These are phyloP conservation scores for Breynia disticha DNA, from an alignment of 441 rosid genomes.

Conservation along the genomic window DNA sequence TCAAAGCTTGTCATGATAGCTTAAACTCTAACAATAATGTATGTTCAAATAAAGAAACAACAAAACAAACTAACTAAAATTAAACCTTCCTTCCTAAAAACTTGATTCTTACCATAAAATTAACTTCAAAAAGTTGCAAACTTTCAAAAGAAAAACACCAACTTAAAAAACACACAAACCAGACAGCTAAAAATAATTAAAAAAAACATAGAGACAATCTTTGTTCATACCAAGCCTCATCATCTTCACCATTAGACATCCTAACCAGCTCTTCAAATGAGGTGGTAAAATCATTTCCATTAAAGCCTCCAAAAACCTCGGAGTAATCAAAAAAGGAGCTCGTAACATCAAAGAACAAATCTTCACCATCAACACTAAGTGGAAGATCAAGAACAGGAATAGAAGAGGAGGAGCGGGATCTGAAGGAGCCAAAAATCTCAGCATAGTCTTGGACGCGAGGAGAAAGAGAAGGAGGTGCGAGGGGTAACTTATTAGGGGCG, in stretches of 20 bases:
- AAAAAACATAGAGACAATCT: background rate
- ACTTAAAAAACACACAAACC: conserved; percentile 11
- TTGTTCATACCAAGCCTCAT: conserved; percentile 54
- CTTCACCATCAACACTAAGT: conserved; percentile 27
- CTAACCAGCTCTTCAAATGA: conserved; percentile 56
- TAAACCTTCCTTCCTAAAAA: too few species aligned
- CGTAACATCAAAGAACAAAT: conserved; percentile 55
- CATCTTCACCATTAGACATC: too few species aligned
- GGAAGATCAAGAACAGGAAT: conserved; percentile 93
- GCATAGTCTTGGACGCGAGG: conserved; percentile 77
- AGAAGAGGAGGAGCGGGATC: conserved; percentile 59
- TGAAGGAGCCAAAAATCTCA: conserved; percentile 74
- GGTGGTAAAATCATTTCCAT: conserved; percentile 46
- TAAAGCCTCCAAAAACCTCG: conserved; percentile 69
- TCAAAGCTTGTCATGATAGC: too few species aligned
- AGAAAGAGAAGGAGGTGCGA: conserved; percentile 50
- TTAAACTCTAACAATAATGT: too few species aligned
- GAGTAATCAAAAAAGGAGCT: conserved; percentile 54
- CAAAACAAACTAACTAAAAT: too few species aligned
- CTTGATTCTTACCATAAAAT: too few species aligned
- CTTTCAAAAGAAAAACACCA: too few species aligned
- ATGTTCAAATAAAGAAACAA: too few species aligned
- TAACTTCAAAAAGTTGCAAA: too few species aligned
- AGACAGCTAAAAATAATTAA: conserved; percentile 9
- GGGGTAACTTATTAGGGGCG: conserved; percentile 54